These are phyloP conservation scores for Termitomyces sp. DNA, from an alignment of 768 basidiomycete genomes.

Conservation along the genomic window DNA sequence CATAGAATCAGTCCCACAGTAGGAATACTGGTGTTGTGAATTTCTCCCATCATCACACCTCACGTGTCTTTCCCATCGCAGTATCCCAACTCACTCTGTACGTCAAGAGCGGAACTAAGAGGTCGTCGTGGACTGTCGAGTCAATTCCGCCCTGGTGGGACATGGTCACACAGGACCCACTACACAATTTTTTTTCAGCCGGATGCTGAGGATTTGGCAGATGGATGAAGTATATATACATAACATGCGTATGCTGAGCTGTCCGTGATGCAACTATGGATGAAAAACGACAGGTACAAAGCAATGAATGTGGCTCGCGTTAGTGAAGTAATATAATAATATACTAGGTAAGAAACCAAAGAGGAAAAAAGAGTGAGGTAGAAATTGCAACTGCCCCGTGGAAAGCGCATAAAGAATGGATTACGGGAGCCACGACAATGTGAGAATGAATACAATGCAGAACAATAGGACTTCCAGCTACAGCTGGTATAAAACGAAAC, in stretches of 20 bases:
- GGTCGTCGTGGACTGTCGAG: not conserved
- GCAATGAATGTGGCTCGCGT: not conserved
- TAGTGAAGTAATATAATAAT: not conserved
- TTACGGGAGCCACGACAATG: not conserved
- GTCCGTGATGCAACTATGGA: not conserved
- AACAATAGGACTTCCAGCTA: not conserved
- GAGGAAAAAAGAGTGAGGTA: not conserved
- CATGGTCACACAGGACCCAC: not conserved
- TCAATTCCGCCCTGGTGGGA: not conserved
- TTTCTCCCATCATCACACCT: not conserved
- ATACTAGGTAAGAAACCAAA: not conserved
- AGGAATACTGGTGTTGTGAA: not conserved
- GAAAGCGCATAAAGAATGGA: not conserved
- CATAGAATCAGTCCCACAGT: not conserved
- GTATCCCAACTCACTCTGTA: not conserved
- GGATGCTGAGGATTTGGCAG: not conserved
- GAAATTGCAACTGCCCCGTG: not conserved
- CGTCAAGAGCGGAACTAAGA: not conserved
- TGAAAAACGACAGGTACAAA: not conserved
- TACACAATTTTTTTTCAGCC: not conserved
- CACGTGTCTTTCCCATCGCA: not conserved
- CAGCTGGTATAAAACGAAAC: not conserved
- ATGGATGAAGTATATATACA: not conserved
- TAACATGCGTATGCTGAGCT: not conserved
- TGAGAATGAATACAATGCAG: not conserved